These are phyloP conservation scores for Cordyceps tenuipes DNA, from an alignment of 2,329 filamentous ascomycete genomes.

Conservation along the genomic window DNA sequence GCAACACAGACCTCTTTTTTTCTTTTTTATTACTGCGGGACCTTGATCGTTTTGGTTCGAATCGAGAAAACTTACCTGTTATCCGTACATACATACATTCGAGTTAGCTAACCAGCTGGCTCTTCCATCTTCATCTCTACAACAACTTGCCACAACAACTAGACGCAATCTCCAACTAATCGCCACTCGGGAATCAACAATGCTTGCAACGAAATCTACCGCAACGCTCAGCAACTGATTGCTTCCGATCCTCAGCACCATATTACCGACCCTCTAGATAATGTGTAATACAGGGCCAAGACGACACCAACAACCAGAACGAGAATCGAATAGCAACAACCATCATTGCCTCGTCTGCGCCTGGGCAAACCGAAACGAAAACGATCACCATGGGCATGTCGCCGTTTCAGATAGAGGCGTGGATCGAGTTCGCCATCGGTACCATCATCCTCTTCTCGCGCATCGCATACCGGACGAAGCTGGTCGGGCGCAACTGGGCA, in stretches of 20 bases:
- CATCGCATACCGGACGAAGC: conserved; percentile 29
- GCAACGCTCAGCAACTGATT: neutral
- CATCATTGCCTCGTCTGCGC: neutral
- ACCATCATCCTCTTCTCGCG: conserved; percentile 28
- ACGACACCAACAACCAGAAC: neutral
- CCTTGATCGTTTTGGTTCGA: neutral
- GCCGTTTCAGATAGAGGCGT: conserved; percentile 35
- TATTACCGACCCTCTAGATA: no score
- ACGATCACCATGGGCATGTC: conserved; percentile 21
- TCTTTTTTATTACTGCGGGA: neutral
- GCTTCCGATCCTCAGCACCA: neutral
- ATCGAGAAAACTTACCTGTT: neutral
- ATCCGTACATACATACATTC: neutral
- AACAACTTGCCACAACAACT: neutral
- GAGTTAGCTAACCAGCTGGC: neutral
- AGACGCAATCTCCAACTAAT: neutral
- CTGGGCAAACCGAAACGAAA: neutral
- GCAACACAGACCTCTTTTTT: neutral
- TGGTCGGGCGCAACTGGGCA: conserved; percentile 32
- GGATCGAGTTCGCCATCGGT: conserved; percentile 35
- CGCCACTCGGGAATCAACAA: neutral
- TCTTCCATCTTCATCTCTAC: neutral
- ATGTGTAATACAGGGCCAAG: no score
- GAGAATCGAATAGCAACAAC: neutral
- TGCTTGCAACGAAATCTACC: neutral